Base-by-base conservation (phyloP, 495 filamentous ascomycete genomes). In the Tuber umbilicatum region DNA sequence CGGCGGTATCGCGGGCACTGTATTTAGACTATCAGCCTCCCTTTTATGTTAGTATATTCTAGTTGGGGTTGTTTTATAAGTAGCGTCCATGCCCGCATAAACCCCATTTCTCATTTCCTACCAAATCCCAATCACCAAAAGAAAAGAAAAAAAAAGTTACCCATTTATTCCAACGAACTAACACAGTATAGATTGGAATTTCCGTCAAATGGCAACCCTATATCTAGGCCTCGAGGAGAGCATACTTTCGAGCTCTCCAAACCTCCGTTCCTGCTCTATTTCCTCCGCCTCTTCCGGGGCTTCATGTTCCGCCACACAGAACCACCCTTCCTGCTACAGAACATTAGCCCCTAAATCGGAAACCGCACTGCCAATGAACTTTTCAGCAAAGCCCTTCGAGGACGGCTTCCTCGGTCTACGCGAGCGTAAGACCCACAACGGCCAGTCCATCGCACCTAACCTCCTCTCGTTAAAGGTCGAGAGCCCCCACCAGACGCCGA, bases 1-100 rank as follows among this genome's bases (percentile, higher is more conserved):
- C 68, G n/a, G 31, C 69, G 12, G 50, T 38, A 78, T 78, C 76
- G 73, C 76, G 72, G 74, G 75, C 60, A 75, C 72, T 71, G 72
- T 71, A 68, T 70, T 47, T 77, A 70, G 69, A 60, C 69, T 72
- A 64, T 79, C 75, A 79, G 77, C 77, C 77, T 78, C 72, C 71
- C 64, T 74, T 71, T 74, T 60, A 60, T 78, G 50, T 78, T 78
- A 70, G 73, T 55, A 74, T 39, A 69, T 78, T 69, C 67, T 68
- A 78, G 45, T 78, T 68, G 42, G 55, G 55, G n/a, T 5, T 74
- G 69, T 78, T 78, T 73, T 78, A 79, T 79, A 79, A 79, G 77
- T 78, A 78, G 75, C 72, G 74, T 70, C 55, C 74, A 69, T 70
- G 77, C 76, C 60, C 71, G 72, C 73, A 21, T 67, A 42, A 38